Percentiles rank a stretch among this genome's conserved stretches.
Evolutionary conservation across 176 grass and related monocot species (phyloP).

Genomic region (Raddia distichophylla): DNA sequence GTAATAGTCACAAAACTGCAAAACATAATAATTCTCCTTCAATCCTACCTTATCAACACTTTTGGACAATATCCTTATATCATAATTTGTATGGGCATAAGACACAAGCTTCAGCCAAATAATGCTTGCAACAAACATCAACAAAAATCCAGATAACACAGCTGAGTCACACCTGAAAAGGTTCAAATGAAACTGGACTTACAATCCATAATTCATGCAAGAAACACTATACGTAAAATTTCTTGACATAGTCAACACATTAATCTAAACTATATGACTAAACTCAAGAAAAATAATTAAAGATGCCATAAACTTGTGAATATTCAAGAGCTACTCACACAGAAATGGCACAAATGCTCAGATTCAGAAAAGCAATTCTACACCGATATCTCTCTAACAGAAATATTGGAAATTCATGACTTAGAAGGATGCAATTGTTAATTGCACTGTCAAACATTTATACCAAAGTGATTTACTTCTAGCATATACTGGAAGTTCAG

Average conservation of each 20-base stretch:
- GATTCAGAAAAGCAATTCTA: not conserved
- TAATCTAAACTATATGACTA: not conserved
- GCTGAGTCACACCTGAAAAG: slow-evolving; percentile 83
- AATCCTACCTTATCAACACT: slow-evolving; percentile 74
- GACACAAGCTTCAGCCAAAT: slow-evolving; percentile 97
- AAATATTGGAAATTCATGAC: not conserved
- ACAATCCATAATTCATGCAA: slow-evolving; percentile 27
- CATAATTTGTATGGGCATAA: slow-evolving; percentile 95
- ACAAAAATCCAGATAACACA: slow-evolving; percentile 82
- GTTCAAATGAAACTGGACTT: slow-evolving; percentile 23
- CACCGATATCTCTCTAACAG: not conserved
- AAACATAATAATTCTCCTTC: not conserved
- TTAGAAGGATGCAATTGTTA: not conserved
- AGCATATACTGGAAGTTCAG: not conserved
- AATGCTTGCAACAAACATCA: slow-evolving; percentile 88
- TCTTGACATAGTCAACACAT: slow-evolving; percentile 10
- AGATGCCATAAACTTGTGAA: not conserved
- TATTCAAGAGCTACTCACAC: not conserved
- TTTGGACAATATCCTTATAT: slow-evolving; percentile 77
- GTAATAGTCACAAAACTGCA: not conserved
- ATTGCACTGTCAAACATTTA: slow-evolving; percentile 21
- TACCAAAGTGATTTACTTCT: not conserved
- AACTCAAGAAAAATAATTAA: not conserved
- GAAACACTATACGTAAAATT: not conserved
- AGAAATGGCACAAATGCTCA: slow-evolving; percentile 3